Evolutionary conservation across 1,284 basidiomycete genomes (phyloP).

Genomic region (Peniophora sp.): DNA sequence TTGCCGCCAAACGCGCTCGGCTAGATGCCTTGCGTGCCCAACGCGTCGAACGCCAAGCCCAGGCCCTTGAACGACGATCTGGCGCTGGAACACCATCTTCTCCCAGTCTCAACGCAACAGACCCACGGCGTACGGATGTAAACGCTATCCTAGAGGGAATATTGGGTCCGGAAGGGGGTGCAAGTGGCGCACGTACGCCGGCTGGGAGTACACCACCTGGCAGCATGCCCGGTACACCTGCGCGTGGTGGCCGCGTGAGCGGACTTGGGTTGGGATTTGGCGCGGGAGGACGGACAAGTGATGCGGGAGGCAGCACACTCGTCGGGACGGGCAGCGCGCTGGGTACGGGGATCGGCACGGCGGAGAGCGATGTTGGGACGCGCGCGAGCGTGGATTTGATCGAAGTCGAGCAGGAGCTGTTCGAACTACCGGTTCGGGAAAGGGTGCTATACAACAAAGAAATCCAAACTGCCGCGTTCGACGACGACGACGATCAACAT

Average conservation of each 20-base stretch:
- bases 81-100: background rate
- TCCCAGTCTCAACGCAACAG: too few relatives aligned
- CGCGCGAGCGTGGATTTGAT: constrained; percentile 46
- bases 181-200: constrained; percentile 9
- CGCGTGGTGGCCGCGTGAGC: constrained; percentile 28
- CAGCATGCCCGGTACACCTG: constrained; percentile 68
- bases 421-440: constrained; percentile 84
- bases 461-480: constrained; percentile 77
- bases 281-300: too few relatives aligned
- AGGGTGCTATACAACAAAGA: constrained; percentile 73
- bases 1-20: constrained; percentile 87
- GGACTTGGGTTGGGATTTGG: constrained; percentile 35
- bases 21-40: constrained; percentile 78
- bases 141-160: constrained; percentile 10
- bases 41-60: constrained; percentile 58
- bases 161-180: constrained; percentile 7
- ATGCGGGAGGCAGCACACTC: too few relatives aligned
- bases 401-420: constrained; percentile 82
- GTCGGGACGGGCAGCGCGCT: background rate
- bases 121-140: constrained; percentile 6
- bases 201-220: constrained; percentile 25
- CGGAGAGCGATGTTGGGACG: background rate
- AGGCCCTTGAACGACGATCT: constrained; percentile 43
- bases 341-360: background rate
- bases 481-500: constrained; percentile 31